Evolutionary conservation across 139 green algal genomes (phyloP).

Genomic region (Chlamydomonas schloesseri): DNA sequence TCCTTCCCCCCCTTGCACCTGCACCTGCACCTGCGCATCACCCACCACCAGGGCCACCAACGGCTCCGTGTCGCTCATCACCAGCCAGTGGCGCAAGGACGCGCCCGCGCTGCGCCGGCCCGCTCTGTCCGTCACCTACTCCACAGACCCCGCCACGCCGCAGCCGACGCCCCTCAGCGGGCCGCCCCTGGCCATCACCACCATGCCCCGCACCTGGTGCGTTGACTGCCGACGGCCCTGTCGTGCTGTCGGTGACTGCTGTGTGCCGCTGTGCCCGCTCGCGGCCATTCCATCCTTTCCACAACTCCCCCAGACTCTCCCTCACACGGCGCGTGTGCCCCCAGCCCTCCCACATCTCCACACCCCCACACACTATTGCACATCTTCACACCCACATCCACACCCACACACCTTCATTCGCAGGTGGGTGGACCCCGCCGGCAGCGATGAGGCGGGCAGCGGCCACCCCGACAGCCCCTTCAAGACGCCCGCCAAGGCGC

Average conservation of each 20-base stretch:
- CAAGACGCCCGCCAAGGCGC: not conserved
- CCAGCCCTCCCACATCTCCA: too few relatives aligned
- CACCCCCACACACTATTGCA: too few relatives aligned
- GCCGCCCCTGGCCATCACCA: not conserved
- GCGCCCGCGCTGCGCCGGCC: conserved; percentile 14
- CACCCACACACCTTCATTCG: too few relatives aligned
- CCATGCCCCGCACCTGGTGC: conserved; percentile 6
- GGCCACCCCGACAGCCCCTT: conserved; percentile 13
- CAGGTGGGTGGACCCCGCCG: conserved; percentile 6
- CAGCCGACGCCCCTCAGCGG: not conserved
- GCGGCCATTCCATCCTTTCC: too few relatives aligned
- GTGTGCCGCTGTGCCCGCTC: too few relatives aligned
- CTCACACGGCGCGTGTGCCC: too few relatives aligned
- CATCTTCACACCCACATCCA: too few relatives aligned
- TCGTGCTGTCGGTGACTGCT: too few relatives aligned
- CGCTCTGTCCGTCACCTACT: conserved; percentile 20
- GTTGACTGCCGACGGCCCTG: too few relatives aligned
- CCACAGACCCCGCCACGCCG: not conserved
- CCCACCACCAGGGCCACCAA: not conserved
- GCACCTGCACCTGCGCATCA: too few relatives aligned
- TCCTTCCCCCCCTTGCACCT: too few relatives aligned
- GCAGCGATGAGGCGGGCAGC: conserved; percentile 1
- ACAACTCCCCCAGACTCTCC: too few relatives aligned
- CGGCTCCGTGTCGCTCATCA: conserved; percentile 5
- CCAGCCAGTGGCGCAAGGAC: not conserved